phyloP scores from a whole-genome alignment of 2,329 filamentous ascomycete species.

The Diaporthe caulivora region DNA sequence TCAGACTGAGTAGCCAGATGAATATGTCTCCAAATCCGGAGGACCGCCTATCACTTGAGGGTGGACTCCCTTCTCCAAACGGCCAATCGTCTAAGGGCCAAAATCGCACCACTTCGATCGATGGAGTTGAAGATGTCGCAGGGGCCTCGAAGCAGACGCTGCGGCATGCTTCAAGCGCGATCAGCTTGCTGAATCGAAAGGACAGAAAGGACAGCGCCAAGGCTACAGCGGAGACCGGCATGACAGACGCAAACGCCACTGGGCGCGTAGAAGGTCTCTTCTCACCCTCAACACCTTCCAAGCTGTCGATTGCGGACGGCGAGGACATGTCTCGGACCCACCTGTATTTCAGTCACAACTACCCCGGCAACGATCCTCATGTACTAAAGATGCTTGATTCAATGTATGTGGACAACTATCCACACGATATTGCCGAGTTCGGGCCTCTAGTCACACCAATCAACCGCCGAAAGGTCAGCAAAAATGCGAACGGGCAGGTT shows the following conservation, averaged over 20 bases:
- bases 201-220: slow-evolving; percentile 72
- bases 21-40: slow-evolving; percentile 54
- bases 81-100: slow-evolving; percentile 37
- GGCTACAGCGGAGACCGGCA: slow-evolving; percentile 69
- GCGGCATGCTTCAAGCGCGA: slow-evolving; percentile 70
- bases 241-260: slow-evolving; percentile 70
- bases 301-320: slow-evolving; percentile 48
- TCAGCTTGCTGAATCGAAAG: slow-evolving; percentile 70
- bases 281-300: slow-evolving; percentile 51
- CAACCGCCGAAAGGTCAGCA: slow-evolving; percentile 64
- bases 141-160: slow-evolving; percentile 59
- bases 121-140: not conserved
- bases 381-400: slow-evolving; percentile 82
- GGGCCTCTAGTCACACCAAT: slow-evolving; percentile 84
- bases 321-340: slow-evolving; percentile 53
- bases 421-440: slow-evolving; percentile 76
- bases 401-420: slow-evolving; percentile 82
- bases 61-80: slow-evolving; percentile 43
- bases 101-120: slow-evolving; percentile 36
- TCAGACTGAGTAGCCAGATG: slow-evolving; percentile 55
- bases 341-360: slow-evolving; percentile 80
- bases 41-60: slow-evolving; percentile 49
- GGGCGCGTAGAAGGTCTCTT: slow-evolving; percentile 72
- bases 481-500: slow-evolving; percentile 62
- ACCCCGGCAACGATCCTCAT: slow-evolving; percentile 81